These are phyloP conservation scores for Oidium heveae DNA, from an alignment of 2,329 filamentous ascomycete genomes.

Conservation along the genomic window DNA sequence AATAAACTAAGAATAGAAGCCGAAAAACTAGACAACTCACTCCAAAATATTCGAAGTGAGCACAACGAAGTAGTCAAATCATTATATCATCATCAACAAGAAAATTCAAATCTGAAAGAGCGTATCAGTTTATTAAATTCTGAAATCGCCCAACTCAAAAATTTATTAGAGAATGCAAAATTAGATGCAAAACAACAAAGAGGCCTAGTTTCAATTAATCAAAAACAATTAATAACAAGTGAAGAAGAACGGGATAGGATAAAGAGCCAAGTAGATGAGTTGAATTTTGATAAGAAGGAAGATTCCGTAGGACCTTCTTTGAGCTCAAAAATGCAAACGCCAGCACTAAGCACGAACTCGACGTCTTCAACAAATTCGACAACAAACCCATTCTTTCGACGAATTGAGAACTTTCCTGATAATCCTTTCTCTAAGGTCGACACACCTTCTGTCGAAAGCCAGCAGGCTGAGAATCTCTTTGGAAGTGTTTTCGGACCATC, in stretches of 20 bases:
- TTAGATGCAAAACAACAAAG: conserved; percentile 87
- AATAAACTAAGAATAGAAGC: conserved; percentile 66
- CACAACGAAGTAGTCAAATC: conserved; percentile 51
- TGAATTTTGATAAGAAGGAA: conserved; percentile 36
- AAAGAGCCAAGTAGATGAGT: conserved; percentile 49
- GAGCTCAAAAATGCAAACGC: conserved; percentile 16
- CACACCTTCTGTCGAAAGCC: conserved; percentile 14
- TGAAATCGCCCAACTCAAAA: conserved; percentile 63
- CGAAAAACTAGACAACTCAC: conserved; percentile 55
- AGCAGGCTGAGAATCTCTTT: conserved; percentile 41
- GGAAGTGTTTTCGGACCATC: conserved; percentile 67
- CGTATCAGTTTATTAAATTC: conserved; percentile 62
- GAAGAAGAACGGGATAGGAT: conserved; percentile 77
- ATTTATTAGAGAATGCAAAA: conserved; percentile 78
- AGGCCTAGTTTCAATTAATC: conserved; percentile 90
- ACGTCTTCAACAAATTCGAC: conserved; percentile 41
- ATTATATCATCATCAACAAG: conserved; percentile 66
- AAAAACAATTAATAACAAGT: conserved; percentile 80
- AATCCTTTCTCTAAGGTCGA: conserved; percentile 24
- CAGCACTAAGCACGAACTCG: conserved; percentile 39
- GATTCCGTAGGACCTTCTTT: conserved; percentile 25
- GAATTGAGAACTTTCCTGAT: conserved; percentile 29
- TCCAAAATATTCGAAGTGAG: conserved; percentile 60
- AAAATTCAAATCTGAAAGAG: conserved; percentile 68
- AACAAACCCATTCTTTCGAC: conserved; percentile 88